Evolutionary conservation across 2,329 filamentous ascomycete species (phyloP).

Genomic region (Fusarium udum): DNA sequence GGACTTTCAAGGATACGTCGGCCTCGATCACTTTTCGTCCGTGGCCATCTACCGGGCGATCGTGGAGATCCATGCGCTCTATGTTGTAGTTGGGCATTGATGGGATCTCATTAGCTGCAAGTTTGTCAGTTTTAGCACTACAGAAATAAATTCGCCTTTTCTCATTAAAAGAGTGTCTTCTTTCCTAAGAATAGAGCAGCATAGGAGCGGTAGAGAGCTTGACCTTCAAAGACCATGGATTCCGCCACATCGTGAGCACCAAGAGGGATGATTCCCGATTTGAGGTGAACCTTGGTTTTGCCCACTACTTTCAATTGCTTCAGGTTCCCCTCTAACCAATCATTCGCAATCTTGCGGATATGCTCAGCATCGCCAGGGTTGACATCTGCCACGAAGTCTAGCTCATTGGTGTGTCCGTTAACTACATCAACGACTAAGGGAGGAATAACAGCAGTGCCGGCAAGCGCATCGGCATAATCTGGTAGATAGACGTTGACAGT

Average conservation of each 20-base stretch:
- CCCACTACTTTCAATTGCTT: conserved; percentile 76
- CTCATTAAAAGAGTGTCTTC: conserved; percentile 56
- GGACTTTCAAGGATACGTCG: conserved; percentile 76
- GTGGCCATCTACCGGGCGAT: conserved; percentile 64
- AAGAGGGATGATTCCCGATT: conserved; percentile 80
- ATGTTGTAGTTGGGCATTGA: conserved; percentile 84
- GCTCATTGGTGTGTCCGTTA: conserved; percentile 77
- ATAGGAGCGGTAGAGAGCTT: conserved; percentile 73
- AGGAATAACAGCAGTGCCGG: conserved; percentile 82
- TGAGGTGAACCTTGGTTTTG: conserved; percentile 76
- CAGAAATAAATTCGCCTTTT: conserved; percentile 27
- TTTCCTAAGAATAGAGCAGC: conserved; percentile 69
- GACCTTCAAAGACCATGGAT: conserved; percentile 83
- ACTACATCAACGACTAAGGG: conserved; percentile 78
- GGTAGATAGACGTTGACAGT: conserved; percentile 82
- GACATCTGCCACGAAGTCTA: conserved; percentile 83
- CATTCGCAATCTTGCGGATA: conserved; percentile 82
- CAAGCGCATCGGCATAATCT: conserved; percentile 78
- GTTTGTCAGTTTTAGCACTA: conserved; percentile 46
- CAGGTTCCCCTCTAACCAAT: conserved; percentile 86
- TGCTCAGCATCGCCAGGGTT: conserved; percentile 79
- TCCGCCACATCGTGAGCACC: conserved; percentile 81
- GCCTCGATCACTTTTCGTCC: conserved; percentile 76
- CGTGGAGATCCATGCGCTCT: conserved; percentile 79
- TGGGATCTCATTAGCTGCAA: conserved; percentile 75